phyloP scores from a whole-genome alignment of 2,329 filamentous ascomycete genomes.

The Colletotrichum phormii region DNA sequence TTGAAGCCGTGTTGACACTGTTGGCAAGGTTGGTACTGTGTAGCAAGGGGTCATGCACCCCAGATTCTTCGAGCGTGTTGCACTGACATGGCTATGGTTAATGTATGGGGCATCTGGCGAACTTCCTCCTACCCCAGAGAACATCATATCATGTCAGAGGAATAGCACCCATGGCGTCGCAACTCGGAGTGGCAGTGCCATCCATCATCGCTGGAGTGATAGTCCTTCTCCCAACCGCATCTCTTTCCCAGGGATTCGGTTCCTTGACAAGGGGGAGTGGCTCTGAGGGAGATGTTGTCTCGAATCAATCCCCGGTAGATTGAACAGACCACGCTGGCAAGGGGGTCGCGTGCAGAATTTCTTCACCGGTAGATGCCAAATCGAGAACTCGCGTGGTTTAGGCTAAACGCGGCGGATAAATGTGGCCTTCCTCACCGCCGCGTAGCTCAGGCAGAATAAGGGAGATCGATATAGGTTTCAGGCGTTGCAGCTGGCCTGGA shows the following conservation, averaged over 20 bases:
- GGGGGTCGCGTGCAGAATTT: not conserved
- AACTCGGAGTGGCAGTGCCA: not conserved
- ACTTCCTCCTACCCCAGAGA: too few species aligned
- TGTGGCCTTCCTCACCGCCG: conserved; percentile 13
- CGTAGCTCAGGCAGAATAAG: not conserved
- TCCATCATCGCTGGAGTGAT: not conserved
- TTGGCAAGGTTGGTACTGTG: not conserved
- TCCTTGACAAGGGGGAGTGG: not conserved
- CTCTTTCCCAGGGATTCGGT: not conserved
- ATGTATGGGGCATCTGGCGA: too few species aligned
- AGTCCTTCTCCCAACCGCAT: not conserved
- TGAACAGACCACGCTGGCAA: not conserved
- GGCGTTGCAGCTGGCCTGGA: not conserved
- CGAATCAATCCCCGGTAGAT: not conserved
- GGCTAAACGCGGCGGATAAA: conserved; percentile 28
- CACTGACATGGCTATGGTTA: not conserved
- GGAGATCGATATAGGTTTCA: not conserved
- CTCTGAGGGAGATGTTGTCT: not conserved
- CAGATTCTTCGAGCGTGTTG: conserved; percentile 1
- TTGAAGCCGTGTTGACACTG: not conserved
- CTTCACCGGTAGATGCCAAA: conserved; percentile 16
- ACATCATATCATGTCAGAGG: too few species aligned
- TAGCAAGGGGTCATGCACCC: not conserved
- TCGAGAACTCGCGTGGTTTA: conserved; percentile 16
- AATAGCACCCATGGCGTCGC: too few species aligned